phyloP scores from a whole-genome alignment of 2,329 filamentous ascomycete species.

The Cucurbitaria berberidis region DNA sequence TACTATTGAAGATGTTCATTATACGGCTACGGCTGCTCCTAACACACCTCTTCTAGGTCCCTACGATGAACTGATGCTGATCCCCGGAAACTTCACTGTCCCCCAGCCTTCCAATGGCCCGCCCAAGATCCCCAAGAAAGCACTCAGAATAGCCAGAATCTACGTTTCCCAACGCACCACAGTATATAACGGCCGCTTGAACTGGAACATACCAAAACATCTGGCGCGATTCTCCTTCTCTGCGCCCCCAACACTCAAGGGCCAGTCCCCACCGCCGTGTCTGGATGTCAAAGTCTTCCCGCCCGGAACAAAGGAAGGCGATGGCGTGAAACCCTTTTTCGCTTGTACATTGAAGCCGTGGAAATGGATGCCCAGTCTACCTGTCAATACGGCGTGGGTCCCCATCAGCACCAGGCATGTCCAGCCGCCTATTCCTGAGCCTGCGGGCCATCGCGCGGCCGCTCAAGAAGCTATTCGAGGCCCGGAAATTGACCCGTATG shows the following conservation, averaged over 20 bases:
- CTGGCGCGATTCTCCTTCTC: slow-evolving; percentile 44
- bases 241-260: slow-evolving; percentile 22
- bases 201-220: slow-evolving; percentile 47
- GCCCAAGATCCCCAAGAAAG: slow-evolving; percentile 33
- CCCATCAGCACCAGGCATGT: slow-evolving; percentile 28
- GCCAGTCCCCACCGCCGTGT: slow-evolving; percentile 18
- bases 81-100: slow-evolving; percentile 39
- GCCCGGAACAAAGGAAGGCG: slow-evolving; percentile 28
- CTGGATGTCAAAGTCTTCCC: slow-evolving; percentile 37
- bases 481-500: slow-evolving; percentile 28
- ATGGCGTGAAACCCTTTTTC: slow-evolving; percentile 34
- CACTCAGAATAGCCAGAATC: slow-evolving; percentile 38
- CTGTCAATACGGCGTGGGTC: slow-evolving; percentile 30
- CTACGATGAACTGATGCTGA: slow-evolving; percentile 43
- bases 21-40: no score
- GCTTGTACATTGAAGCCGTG: slow-evolving; percentile 34
- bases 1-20: no score
- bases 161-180: slow-evolving; percentile 45
- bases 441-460: slow-evolving; percentile 12
- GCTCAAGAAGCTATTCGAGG: slow-evolving; percentile 12
- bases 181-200: slow-evolving; percentile 41
- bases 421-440: slow-evolving; percentile 33
- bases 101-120: slow-evolving; percentile 17
- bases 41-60: slow-evolving; percentile 19
- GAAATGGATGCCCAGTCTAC: slow-evolving; percentile 33